Percentiles rank a stretch among this genome's conserved stretches.
Conservation (phyloP, 2,329 filamentous ascomycete species). For the Fusarium foetens region DNA sequence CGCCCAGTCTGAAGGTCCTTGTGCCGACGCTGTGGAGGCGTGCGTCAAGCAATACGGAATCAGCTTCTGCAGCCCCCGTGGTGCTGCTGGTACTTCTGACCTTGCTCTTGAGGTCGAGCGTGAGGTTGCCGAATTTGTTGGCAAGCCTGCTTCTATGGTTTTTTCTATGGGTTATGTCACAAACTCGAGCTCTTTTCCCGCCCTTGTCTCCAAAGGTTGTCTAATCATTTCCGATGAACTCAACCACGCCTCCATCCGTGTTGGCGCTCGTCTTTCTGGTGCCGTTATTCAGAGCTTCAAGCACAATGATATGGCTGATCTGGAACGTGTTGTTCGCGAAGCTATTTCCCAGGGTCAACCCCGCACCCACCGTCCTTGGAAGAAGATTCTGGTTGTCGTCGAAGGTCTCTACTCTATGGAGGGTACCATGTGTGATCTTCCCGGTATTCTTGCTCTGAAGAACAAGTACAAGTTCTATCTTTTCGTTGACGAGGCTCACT, state of each 20-base stretch:
- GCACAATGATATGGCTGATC: conserved; percentile 92
- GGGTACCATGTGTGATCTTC: conserved; percentile 98
- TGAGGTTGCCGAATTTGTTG: conserved; percentile 88
- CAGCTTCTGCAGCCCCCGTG: conserved; percentile 81
- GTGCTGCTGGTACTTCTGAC: conserved; percentile 87
- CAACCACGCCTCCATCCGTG: conserved; percentile 97
- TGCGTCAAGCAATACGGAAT: conserved; percentile 87
- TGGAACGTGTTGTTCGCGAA: conserved; percentile 88
- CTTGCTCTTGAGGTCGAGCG: conserved; percentile 89
- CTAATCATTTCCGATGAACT: conserved; percentile 96
- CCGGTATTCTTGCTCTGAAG: conserved; percentile 86
- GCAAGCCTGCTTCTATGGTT: conserved; percentile 93
- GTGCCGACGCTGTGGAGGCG: conserved; percentile 91
- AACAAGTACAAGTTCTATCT: conserved; percentile 97
- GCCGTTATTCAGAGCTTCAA: conserved; percentile 97
- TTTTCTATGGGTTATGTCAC: conserved; percentile 99
- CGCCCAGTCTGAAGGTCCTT: conserved; percentile 95
- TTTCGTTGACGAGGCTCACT: conserved; percentile 97
- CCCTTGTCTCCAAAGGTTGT: conserved; percentile 90
- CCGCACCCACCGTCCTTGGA: conserved; percentile 98
- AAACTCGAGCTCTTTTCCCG: conserved; percentile 92
- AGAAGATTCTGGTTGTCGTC: conserved; percentile 96
- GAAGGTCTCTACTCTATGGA: conserved; percentile 99
- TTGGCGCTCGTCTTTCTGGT: conserved; percentile 91
- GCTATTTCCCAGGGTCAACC: conserved; percentile 96